Conservation (phyloP, 2,329 filamentous ascomycete species). For the Didymella pinodella region DNA sequence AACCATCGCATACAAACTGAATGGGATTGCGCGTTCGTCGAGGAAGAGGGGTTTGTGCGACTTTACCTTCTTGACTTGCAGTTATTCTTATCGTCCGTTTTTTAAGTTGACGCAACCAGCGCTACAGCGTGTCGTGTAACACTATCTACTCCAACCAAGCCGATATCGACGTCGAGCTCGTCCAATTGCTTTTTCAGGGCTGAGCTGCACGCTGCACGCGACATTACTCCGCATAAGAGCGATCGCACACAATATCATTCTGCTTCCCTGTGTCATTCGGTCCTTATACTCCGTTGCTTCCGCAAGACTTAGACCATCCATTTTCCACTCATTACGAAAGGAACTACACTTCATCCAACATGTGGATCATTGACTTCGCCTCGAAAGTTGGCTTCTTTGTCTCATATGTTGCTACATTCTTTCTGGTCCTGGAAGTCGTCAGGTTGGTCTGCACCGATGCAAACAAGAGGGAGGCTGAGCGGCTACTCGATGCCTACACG, state of each 20-base stretch:
- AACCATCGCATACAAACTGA: constrained; percentile 18
- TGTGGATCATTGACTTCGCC: constrained; percentile 19
- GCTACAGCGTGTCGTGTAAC: constrained; percentile 16
- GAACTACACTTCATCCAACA: neutral
- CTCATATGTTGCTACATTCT: constrained; percentile 32
- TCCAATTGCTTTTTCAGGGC: constrained; percentile 21
- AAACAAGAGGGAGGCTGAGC: constrained; percentile 36
- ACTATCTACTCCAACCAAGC: constrained; percentile 7
- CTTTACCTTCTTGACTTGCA: constrained; percentile 7
- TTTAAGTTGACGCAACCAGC: constrained; percentile 13
- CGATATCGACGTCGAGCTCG: neutral
- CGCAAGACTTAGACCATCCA: neutral
- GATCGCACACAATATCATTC: constrained; percentile 9
- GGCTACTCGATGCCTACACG: constrained; percentile 32
- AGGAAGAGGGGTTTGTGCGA: constrained; percentile 13
- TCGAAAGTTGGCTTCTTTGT: constrained; percentile 32
- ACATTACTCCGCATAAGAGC: constrained; percentile 17
- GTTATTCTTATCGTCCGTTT: constrained; percentile 13
- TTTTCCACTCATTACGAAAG: neutral
- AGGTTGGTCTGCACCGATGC: constrained; percentile 32
- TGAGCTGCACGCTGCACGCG: constrained; percentile 19
- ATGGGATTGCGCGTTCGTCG: constrained; percentile 13
- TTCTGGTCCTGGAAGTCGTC: constrained; percentile 34
- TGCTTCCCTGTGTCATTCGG: constrained; percentile 4
- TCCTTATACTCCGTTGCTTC: neutral